phyloP scores from a whole-genome alignment of 768 basidiomycete genomes.

The Xerocomus brunneocitrinus region DNA sequence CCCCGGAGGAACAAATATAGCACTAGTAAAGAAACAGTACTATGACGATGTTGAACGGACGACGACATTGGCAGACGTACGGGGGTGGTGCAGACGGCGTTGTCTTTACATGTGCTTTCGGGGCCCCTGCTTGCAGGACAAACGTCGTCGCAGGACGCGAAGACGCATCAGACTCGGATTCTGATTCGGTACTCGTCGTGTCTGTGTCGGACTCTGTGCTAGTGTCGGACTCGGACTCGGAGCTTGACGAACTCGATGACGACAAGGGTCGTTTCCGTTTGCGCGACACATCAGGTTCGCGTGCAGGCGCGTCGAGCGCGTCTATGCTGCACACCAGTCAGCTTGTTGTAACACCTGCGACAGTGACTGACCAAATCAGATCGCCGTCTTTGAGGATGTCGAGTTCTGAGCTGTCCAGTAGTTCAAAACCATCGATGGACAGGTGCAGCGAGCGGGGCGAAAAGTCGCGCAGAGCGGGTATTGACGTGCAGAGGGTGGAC shows the following conservation, averaged over 20 bases:
- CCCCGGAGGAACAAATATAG: constrained; percentile 58
- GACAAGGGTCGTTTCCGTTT: too few relatives aligned
- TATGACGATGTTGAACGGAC: constrained; percentile 7
- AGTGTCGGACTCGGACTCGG: constrained; percentile 15
- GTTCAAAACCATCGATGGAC: constrained; percentile 26
- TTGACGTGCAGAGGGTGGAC: constrained; percentile 15
- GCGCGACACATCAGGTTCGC: too few relatives aligned
- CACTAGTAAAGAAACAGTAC: not conserved
- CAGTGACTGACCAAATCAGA: constrained; percentile 19
- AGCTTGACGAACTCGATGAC: constrained; percentile 3
- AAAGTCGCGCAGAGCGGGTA: constrained; percentile 7
- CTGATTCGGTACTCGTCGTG: constrained; percentile 17
- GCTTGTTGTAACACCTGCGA: not conserved
- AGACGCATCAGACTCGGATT: constrained; percentile 17
- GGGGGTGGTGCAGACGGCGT: too few relatives aligned
- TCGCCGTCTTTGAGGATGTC: constrained; percentile 27
- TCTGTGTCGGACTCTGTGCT: too few relatives aligned
- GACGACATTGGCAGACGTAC: not conserved
- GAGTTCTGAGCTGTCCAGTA: constrained; percentile 26
- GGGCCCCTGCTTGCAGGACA: constrained; percentile 5
- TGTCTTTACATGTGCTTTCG: constrained; percentile 12
- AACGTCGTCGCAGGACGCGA: not conserved
- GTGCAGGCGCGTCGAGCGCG: too few relatives aligned
- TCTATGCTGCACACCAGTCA: constrained; percentile 16
- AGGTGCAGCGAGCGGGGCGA: constrained; percentile 9